Evolutionary conservation across 352 stramenopile genomes (phyloP).

Genomic region (Phytopythium vexans): DNA sequence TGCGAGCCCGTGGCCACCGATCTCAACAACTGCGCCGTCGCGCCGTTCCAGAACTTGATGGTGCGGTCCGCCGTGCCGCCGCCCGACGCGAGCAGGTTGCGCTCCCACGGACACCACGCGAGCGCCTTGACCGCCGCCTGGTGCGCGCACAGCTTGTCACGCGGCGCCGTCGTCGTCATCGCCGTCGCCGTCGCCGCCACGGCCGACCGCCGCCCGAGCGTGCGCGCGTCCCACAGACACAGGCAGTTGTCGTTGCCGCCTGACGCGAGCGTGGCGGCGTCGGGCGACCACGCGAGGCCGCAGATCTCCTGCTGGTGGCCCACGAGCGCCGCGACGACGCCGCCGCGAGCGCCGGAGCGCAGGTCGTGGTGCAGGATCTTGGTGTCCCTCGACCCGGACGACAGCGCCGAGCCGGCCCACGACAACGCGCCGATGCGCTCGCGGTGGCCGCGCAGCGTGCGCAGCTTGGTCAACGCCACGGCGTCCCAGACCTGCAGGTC

Average conservation of each 20-base stretch:
- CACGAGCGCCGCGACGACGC: constrained; percentile 73
- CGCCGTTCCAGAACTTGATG: constrained; percentile 97
- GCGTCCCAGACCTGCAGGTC: constrained; percentile 96
- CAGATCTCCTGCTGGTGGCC: constrained; percentile 95
- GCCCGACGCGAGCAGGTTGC: constrained; percentile 92
- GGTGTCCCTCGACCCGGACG: constrained; percentile 89
- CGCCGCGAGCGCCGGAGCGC: constrained; percentile 6
- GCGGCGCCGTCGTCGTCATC: constrained; percentile 8
- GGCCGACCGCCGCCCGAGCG: background rate
- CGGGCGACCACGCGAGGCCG: constrained; percentile 92
- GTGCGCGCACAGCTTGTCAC: constrained; percentile 85
- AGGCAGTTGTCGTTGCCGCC: constrained; percentile 95
- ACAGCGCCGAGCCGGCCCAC: constrained; percentile 90
- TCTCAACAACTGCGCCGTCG: constrained; percentile 81
- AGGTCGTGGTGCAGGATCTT: constrained; percentile 77
- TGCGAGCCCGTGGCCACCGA: constrained; percentile 95
- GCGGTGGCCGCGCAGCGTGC: constrained; percentile 86
- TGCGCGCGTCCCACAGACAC: constrained; percentile 90
- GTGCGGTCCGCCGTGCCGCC: constrained; percentile 93
- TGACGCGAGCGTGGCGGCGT: constrained; percentile 91
- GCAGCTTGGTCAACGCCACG: constrained; percentile 70
- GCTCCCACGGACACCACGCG: constrained; percentile 95
- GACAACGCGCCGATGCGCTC: constrained; percentile 88
- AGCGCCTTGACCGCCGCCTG: constrained; percentile 95
- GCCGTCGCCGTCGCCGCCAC: constrained; percentile 3